These are phyloP conservation scores for Pleodorina starrii DNA, from an alignment of 139 green algal genomes.

Conservation along the genomic window DNA sequence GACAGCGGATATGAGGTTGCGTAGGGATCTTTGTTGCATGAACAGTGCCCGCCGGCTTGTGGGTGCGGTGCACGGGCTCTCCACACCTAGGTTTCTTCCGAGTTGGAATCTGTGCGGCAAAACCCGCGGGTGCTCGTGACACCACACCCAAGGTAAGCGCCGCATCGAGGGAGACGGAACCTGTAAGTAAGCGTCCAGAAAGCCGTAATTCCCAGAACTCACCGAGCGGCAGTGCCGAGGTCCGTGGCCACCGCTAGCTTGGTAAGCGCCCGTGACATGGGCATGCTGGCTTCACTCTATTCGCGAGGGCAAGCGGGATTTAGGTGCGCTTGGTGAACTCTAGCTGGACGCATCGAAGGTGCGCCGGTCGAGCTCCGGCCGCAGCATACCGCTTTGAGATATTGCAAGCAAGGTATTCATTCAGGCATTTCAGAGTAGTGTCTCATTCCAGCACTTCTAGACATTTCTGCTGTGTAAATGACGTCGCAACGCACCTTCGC, in stretches of 20 bases:
- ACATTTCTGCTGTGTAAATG: neutral
- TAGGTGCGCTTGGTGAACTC: neutral
- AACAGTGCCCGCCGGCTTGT: too few species aligned
- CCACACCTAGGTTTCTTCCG: too few species aligned
- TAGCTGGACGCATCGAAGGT: constrained; percentile 8
- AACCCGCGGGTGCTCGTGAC: too few species aligned
- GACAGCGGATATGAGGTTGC: too few species aligned
- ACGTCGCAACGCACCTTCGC: neutral
- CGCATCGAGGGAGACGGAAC: too few species aligned
- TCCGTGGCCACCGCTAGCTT: constrained; percentile 46
- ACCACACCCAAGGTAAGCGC: too few species aligned
- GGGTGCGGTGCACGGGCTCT: too few species aligned
- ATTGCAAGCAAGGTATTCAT: neutral
- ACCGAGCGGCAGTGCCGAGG: constrained; percentile 36
- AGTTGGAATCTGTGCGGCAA: too few species aligned
- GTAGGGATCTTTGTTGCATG: too few species aligned
- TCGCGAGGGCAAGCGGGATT: neutral
- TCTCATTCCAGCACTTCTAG: too few species aligned
- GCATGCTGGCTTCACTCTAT: constrained; percentile 38
- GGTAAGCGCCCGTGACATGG: neutral
- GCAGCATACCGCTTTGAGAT: neutral
- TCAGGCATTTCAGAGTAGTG: neutral
- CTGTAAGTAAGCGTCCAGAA: too few species aligned
- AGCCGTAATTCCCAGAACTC: too few species aligned
- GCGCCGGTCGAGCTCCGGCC: neutral